phyloP scores from a whole-genome alignment of 2,329 filamentous ascomycete species.

The Calonectria leucothoes region DNA sequence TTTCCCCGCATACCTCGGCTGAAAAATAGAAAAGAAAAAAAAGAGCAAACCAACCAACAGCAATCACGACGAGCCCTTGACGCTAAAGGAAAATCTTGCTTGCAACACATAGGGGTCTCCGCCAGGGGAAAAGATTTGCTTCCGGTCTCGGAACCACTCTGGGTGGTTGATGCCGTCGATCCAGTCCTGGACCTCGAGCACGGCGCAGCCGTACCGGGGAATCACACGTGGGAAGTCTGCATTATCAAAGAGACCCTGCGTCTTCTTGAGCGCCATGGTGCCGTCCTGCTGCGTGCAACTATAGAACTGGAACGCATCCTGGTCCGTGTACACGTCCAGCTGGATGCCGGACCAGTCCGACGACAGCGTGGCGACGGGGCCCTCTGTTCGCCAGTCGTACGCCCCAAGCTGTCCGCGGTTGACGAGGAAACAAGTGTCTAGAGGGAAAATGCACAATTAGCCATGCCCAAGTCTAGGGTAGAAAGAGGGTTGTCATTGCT shows the following conservation, averaged over 20 bases:
- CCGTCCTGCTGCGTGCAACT: slow-evolving; percentile 84
- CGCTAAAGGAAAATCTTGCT: slow-evolving; percentile 70
- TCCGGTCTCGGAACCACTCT: slow-evolving; percentile 78
- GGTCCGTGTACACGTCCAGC: slow-evolving; percentile 84
- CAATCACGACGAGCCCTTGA: slow-evolving; percentile 49
- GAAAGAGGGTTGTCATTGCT: background rate
- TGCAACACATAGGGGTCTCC: slow-evolving; percentile 71
- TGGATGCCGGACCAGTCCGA: slow-evolving; percentile 85
- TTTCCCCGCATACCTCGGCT: background rate
- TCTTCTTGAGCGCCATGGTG: slow-evolving; percentile 74
- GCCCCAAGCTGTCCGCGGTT: slow-evolving; percentile 68
- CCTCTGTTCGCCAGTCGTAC: slow-evolving; percentile 72
- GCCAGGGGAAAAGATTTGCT: slow-evolving; percentile 70
- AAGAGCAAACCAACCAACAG: background rate
- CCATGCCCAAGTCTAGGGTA: background rate
- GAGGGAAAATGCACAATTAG: background rate
- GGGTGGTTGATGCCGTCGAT: slow-evolving; percentile 95
- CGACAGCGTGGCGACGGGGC: slow-evolving; percentile 74
- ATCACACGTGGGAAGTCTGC: slow-evolving; percentile 70
- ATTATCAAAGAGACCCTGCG: slow-evolving; percentile 72
- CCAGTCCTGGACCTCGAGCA: slow-evolving; percentile 93
- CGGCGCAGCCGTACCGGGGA: slow-evolving; percentile 84
- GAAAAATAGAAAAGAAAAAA: no score
- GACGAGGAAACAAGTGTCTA: slow-evolving; percentile 76
- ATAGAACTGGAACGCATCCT: slow-evolving; percentile 91